Evolutionary conservation across 2,329 filamentous ascomycete species (phyloP).

Genomic region (Zymoseptoria pseudotritici): DNA sequence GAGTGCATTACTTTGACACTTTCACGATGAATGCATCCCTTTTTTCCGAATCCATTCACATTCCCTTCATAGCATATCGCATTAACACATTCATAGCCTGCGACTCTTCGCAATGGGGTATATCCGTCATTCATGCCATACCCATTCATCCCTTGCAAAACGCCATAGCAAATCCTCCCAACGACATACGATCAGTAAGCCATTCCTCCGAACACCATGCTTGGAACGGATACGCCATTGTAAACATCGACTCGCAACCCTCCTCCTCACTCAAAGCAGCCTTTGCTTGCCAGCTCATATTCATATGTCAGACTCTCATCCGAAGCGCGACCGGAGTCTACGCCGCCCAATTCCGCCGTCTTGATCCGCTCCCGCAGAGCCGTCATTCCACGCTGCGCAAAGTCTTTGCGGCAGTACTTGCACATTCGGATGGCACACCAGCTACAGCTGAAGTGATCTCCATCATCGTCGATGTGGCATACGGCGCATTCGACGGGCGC

Average conservation of each 20-base stretch:
- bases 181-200: too few relatives aligned
- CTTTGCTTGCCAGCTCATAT: background rate
- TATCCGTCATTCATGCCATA: background rate
- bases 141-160: background rate
- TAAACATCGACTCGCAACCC: background rate
- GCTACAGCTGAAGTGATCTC: slow-evolving; percentile 25
- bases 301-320: slow-evolving; percentile 4
- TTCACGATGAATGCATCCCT: background rate
- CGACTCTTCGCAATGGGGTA: background rate
- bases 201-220: background rate
- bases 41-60: background rate
- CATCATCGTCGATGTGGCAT: slow-evolving; percentile 27
- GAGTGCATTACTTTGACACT: background rate
- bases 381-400: slow-evolving; percentile 16
- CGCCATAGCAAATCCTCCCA: background rate
- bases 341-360: slow-evolving; percentile 9
- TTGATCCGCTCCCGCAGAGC: slow-evolving; percentile 20
- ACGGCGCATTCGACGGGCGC: slow-evolving; percentile 30
- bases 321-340: slow-evolving; percentile 4
- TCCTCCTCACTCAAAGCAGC: background rate
- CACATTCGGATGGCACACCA: slow-evolving; percentile 30
- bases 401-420: slow-evolving; percentile 19
- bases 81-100: background rate
- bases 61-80: background rate
- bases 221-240: background rate